Evolutionary conservation across 768 basidiomycete genomes (phyloP).

Genomic region (Ramaria sp.): DNA sequence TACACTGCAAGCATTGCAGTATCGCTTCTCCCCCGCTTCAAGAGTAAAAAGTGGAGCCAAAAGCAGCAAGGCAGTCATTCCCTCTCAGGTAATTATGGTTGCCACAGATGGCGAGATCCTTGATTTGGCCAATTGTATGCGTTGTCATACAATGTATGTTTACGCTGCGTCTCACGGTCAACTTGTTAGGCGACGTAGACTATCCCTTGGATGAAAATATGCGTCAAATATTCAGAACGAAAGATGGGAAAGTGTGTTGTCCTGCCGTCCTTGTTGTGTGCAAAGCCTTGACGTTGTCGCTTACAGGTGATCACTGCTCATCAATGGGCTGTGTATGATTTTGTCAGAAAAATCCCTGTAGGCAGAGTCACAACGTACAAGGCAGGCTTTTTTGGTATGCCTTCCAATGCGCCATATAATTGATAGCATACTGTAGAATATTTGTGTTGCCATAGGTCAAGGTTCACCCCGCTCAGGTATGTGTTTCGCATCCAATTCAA

Average conservation of each 20-base stretch:
- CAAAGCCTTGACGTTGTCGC: slow-evolving; percentile 15
- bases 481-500: slow-evolving; percentile 12
- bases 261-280: not conserved
- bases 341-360: slow-evolving; percentile 32
- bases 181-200: not conserved
- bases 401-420: not conserved
- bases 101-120: not conserved
- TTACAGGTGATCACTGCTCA: slow-evolving; percentile 36
- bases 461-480: slow-evolving; percentile 58
- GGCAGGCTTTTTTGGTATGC: not conserved
- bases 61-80: too few relatives aligned
- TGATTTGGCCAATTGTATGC: slow-evolving; percentile 1
- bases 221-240: slow-evolving; percentile 18
- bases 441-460: slow-evolving; percentile 34
- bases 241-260: slow-evolving; percentile 19
- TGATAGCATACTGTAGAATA: slow-evolving; percentile 16
- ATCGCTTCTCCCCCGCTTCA: too few relatives aligned
- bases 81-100: not conserved
- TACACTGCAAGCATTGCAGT: too few relatives aligned
- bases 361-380: slow-evolving; percentile 51
- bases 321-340: slow-evolving; percentile 55
- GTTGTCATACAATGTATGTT: not conserved
- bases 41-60: too few relatives aligned
- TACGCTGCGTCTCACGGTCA: not conserved
- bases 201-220: slow-evolving; percentile 8